Evolutionary conservation across 352 stramenopile genomes (phyloP).

Genomic region (Pythium utonaiense): DNA sequence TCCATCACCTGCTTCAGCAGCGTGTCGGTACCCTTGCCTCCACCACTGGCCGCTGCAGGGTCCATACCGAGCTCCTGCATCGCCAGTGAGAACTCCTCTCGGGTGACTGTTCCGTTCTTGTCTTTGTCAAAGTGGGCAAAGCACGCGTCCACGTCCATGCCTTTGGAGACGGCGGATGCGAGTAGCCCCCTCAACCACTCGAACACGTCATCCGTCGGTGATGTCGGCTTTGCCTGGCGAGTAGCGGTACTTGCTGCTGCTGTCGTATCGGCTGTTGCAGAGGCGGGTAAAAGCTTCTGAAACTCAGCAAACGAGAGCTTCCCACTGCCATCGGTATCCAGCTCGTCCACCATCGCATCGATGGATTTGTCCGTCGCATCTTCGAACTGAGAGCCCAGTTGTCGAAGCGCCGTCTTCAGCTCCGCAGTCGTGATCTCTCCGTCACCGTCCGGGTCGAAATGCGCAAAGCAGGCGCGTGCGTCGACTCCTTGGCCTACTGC

Average conservation of each 20-base stretch:
- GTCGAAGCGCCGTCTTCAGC: constrained; percentile 42
- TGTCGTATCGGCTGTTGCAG: neutral
- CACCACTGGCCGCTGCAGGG: neutral
- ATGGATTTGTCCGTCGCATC: constrained; percentile 40
- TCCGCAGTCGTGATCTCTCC: constrained; percentile 52
- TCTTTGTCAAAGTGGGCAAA: constrained; percentile 88
- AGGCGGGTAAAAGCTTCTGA: constrained; percentile 29
- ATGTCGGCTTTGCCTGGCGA: neutral
- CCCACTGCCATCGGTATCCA: constrained; percentile 51
- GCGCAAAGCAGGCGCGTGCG: constrained; percentile 41
- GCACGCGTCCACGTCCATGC: constrained; percentile 50
- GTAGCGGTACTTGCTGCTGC: too few species aligned
- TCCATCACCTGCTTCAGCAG: constrained; percentile 41
- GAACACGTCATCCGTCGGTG: constrained; percentile 23
- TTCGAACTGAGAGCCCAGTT: constrained; percentile 44
- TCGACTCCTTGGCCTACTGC: constrained; percentile 44
- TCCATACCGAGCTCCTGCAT: constrained; percentile 57
- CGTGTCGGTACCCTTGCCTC: constrained; percentile 8
- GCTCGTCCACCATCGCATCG: constrained; percentile 34
- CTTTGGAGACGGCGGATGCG: constrained; percentile 37
- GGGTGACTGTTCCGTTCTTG: constrained; percentile 52
- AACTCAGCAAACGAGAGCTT: constrained; percentile 66
- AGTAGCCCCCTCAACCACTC: constrained; percentile 42
- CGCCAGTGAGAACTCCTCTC: constrained; percentile 49
- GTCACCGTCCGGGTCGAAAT: constrained; percentile 50